These are phyloP conservation scores for Aspergillus brunneoviolaceus DNA, from an alignment of 2,329 filamentous ascomycete genomes.

Conservation along the genomic window DNA sequence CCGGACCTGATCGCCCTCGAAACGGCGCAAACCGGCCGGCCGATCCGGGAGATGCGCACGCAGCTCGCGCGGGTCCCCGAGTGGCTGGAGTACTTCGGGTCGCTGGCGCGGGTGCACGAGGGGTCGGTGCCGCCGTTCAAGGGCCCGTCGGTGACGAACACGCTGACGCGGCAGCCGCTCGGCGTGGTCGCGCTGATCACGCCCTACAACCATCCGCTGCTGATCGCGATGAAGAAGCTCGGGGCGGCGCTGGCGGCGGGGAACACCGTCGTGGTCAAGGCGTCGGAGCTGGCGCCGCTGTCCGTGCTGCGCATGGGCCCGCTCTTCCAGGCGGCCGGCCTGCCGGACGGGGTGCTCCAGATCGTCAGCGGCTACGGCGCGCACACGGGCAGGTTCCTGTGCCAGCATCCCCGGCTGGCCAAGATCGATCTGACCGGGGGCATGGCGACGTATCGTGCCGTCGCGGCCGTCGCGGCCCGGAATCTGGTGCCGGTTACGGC, in stretches of 20 bases:
- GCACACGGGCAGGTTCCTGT: slow-evolving; percentile 42
- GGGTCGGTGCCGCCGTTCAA: slow-evolving; percentile 64
- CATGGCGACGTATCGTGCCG: slow-evolving; percentile 33
- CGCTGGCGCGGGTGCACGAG: slow-evolving; percentile 66
- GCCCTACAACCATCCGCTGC: slow-evolving; percentile 40
- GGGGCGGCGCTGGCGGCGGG: slow-evolving; percentile 43
- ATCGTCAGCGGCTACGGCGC: slow-evolving; percentile 55
- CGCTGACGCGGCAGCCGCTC: slow-evolving; percentile 36
- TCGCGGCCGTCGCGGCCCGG: slow-evolving; percentile 32
- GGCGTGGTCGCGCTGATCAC: slow-evolving; percentile 44
- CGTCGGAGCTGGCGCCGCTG: slow-evolving; percentile 45
- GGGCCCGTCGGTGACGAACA: slow-evolving; percentile 38
- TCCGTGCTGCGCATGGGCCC: slow-evolving; percentile 42
- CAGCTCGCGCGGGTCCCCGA: slow-evolving; percentile 58
- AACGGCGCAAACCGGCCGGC: slow-evolving; percentile 66
- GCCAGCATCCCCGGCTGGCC: slow-evolving; percentile 29
- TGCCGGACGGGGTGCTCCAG: slow-evolving; percentile 46
- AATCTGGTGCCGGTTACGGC: slow-evolving; percentile 37
- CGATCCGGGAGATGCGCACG: slow-evolving; percentile 67
- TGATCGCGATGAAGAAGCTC: slow-evolving; percentile 41
- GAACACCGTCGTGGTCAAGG: slow-evolving; percentile 42
- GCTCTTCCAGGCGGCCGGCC: slow-evolving; percentile 43
- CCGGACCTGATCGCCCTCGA: slow-evolving; percentile 62
- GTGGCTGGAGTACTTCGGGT: slow-evolving; percentile 72
- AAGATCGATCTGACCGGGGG: slow-evolving; percentile 40